These are phyloP conservation scores for Brassica incana DNA, from an alignment of 345 rosid genomes.

Conservation along the genomic window DNA sequence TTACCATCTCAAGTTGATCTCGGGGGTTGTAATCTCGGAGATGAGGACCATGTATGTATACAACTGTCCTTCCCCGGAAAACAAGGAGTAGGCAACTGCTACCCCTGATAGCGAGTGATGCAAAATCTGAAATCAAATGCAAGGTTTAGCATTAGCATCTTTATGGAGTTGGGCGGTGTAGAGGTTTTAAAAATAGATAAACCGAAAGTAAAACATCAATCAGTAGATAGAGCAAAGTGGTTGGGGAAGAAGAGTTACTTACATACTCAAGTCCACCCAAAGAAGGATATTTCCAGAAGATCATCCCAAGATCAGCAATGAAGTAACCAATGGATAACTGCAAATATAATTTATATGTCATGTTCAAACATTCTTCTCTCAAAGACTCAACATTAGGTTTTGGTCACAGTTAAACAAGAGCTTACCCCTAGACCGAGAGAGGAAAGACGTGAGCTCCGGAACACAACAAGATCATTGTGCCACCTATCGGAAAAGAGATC, in stretches of 20 bases:
- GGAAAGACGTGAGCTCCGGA: constrained; percentile 68
- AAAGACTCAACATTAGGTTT: constrained; percentile 9
- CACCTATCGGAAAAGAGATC: constrained; percentile 68
- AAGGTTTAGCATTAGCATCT: constrained; percentile 10
- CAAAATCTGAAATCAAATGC: constrained; percentile 59
- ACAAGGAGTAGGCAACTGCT: constrained; percentile 79
- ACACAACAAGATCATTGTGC: constrained; percentile 54
- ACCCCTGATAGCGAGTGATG: constrained; percentile 77
- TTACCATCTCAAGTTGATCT: constrained; percentile 93
- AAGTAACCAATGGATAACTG: constrained; percentile 94
- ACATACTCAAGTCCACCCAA: constrained; percentile 89
- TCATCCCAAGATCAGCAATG: constrained; percentile 79
- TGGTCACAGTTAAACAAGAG: background rate
- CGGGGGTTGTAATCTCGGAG: constrained; percentile 92
- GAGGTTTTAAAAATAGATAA: background rate
- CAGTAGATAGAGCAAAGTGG: background rate
- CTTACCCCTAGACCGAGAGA: constrained; percentile 74
- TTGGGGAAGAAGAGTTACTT: constrained; percentile 43
- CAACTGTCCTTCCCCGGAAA: constrained; percentile 85
- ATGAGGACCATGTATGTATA: constrained; percentile 84
- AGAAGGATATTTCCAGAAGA: constrained; percentile 81
- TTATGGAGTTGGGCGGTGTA: background rate
- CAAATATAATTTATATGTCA: constrained; percentile 20
- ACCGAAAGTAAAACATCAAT: background rate
- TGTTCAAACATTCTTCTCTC: background rate